Conservation (phyloP, 768 basidiomycete species). For the Collybia sp. region DNA sequence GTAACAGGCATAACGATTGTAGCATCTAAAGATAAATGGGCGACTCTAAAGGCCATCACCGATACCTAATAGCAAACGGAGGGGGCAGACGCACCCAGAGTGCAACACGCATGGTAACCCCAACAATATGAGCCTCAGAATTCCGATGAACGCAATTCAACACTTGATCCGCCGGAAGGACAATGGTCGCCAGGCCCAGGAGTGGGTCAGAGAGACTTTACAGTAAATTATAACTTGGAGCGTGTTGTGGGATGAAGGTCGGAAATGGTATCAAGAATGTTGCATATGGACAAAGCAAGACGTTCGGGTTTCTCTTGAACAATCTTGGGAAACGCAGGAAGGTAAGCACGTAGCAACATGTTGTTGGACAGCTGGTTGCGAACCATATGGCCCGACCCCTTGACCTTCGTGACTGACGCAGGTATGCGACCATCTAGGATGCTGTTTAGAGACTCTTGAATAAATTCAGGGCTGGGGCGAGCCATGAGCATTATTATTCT, state of each 20-base stretch:
- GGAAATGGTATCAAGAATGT: constrained; percentile 24
- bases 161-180: too few species aligned
- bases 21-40: too few species aligned
- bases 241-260: background rate
- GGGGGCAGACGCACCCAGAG: too few species aligned
- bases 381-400: constrained; percentile 46
- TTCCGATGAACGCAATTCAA: too few species aligned
- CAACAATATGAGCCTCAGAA: too few species aligned
- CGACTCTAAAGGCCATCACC: too few species aligned
- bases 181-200: too few species aligned
- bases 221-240: too few species aligned
- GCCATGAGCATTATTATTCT: background rate
- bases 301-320: constrained; percentile 40
- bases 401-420: constrained; percentile 37
- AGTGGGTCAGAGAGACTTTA: too few species aligned
- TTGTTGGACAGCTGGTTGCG: constrained; percentile 2
- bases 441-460: constrained; percentile 40
- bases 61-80: too few species aligned
- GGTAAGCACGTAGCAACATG: background rate
- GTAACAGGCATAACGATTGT: too few species aligned
- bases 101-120: too few species aligned
- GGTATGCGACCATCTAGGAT: constrained; percentile 30
- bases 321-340: constrained; percentile 19
- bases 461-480: constrained; percentile 31
- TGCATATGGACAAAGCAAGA: constrained; percentile 28